Evolutionary conservation across 2,329 filamentous ascomycete genomes (phyloP).

Genomic region (Tolypocladium paradoxum): DNA sequence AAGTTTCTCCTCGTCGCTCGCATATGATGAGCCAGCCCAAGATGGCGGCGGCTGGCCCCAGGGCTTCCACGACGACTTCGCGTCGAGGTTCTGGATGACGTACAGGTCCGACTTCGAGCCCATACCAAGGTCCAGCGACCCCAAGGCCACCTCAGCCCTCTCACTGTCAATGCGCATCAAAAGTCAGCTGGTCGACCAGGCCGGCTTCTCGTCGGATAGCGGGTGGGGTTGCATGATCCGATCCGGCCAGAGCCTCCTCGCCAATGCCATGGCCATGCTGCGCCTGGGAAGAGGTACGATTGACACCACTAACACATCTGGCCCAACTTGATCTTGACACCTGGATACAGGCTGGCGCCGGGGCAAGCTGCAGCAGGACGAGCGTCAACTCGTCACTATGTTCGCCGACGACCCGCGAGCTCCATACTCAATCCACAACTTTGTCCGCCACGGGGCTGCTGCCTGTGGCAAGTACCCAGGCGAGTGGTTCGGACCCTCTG

Average conservation of each 20-base stretch:
- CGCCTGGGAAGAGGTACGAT: conserved; percentile 65
- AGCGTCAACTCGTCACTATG: conserved; percentile 61
- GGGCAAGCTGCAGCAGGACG: conserved; percentile 43
- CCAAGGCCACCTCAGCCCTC: conserved; percentile 58
- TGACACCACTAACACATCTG: background rate
- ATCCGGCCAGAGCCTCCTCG: conserved; percentile 85
- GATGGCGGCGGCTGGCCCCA: conserved; percentile 67
- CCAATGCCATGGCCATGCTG: conserved; percentile 68
- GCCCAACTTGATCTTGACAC: background rate
- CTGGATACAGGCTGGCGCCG: conserved; percentile 58
- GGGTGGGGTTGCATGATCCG: conserved; percentile 99
- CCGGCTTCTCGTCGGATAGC: conserved; percentile 82
- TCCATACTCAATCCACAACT: conserved; percentile 90
- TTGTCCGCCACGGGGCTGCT: conserved; percentile 76
- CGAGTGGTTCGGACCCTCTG: conserved; percentile 98
- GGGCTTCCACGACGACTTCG: conserved; percentile 82
- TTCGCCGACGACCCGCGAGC: conserved; percentile 83
- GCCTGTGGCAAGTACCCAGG: conserved; percentile 91
- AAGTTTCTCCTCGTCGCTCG: conserved; percentile 41
- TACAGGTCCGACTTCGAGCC: conserved; percentile 79
- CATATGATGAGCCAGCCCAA: conserved; percentile 32
- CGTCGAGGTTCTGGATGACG: conserved; percentile 91
- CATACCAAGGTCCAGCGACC: conserved; percentile 70
- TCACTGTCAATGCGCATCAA: conserved; percentile 78
- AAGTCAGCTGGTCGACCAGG: conserved; percentile 65